Percentiles rank a stretch among this genome's conserved stretches.
Conservation (phyloP, 2,329 filamentous ascomycete genomes). For the Ceratocystis variospora region DNA sequence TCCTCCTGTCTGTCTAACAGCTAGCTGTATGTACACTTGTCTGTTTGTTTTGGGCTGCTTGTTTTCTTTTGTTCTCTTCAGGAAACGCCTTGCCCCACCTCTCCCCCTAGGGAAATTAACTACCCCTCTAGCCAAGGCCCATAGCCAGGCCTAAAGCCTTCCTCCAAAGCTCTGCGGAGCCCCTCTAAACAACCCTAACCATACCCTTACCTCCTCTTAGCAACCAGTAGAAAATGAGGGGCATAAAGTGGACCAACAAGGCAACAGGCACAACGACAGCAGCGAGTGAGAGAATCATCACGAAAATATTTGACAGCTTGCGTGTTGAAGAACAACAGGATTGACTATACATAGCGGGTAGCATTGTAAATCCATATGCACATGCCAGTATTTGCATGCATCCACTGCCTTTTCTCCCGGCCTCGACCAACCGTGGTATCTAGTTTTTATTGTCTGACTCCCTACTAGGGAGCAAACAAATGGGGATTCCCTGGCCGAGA, state of each 20-base stretch:
- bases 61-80: conserved; percentile 2
- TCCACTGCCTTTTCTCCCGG: too few relatives aligned
- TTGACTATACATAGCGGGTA: neutral
- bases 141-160: neutral
- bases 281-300: neutral
- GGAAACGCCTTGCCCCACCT: neutral
- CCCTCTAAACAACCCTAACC: neutral
- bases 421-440: too few relatives aligned
- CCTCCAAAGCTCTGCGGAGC: too few relatives aligned
- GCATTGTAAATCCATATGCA: neutral
- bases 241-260: neutral
- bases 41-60: neutral
- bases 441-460: too few relatives aligned
- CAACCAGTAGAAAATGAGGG: neutral
- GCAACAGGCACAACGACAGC: neutral
- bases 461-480: neutral
- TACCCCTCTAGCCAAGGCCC: neutral
- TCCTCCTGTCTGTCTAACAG: neutral
- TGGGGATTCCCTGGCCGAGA: neutral
- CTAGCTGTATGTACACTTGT: neutral
- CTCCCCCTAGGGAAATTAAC: neutral
- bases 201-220: neutral
- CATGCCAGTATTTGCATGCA: neutral
- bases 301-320: neutral
- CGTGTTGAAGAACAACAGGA: neutral